Evolutionary conservation across 306 rosid species (phyloP).

Genomic region (Ammopiptanthus mongolicus): DNA sequence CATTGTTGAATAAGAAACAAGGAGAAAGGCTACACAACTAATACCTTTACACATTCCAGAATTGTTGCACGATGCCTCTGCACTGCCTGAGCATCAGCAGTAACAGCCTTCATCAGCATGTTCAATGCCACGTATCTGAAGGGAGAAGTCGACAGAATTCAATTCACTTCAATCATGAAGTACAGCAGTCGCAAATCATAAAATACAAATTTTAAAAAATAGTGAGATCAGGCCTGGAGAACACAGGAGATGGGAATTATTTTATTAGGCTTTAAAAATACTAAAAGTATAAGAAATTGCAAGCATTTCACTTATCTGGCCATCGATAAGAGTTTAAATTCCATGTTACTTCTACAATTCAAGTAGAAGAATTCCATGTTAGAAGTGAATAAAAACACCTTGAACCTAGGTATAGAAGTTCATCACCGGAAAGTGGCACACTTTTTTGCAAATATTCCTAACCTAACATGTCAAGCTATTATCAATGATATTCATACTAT

Average conservation of each 20-base stretch:
- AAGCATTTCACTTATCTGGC: not conserved
- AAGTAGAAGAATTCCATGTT: not conserved
- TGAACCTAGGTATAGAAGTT: not conserved
- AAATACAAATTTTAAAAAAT: not conserved
- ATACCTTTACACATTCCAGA: slow-evolving; percentile 96
- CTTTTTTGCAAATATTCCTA: not conserved
- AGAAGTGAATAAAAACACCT: not conserved
- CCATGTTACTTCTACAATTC: not conserved
- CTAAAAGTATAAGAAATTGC: not conserved
- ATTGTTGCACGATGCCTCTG: slow-evolving; percentile 98
- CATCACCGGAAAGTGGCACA: not conserved
- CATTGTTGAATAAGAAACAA: slow-evolving; percentile 1
- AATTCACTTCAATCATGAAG: slow-evolving; percentile 13
- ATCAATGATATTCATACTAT: not conserved
- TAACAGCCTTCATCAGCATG: slow-evolving; percentile 93
- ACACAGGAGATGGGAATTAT: slow-evolving; percentile 1
- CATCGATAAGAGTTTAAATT: not conserved
- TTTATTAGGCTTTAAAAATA: not conserved
- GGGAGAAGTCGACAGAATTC: slow-evolving; percentile 11
- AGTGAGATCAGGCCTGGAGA: not conserved
- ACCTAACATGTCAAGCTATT: not conserved
- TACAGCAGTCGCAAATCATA: not conserved
- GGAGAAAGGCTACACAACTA: slow-evolving; percentile 6
- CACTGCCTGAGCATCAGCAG: slow-evolving; percentile 92
- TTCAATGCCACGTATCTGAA: slow-evolving; percentile 89